A percentile compares a stretch with the other conserved stretches of the same genome.
phyloP scores from a whole-genome alignment of 2,329 filamentous ascomycete species.

The Fusarium scirpi region DNA sequence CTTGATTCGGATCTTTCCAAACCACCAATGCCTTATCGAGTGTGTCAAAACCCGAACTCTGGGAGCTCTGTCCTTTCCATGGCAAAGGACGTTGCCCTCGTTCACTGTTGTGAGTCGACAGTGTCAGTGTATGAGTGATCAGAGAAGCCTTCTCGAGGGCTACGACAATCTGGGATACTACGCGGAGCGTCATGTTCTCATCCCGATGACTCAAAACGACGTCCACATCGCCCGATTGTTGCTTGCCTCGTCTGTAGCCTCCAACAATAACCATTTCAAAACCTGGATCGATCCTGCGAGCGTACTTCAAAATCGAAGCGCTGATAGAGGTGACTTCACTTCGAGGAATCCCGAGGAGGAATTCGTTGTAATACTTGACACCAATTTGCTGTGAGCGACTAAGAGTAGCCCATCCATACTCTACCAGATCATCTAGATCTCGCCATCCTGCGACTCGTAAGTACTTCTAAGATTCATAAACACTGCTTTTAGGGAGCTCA shows the following conservation, averaged over 20 bases:
- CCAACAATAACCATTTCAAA: constrained; percentile 76
- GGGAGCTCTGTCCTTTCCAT: constrained; percentile 60
- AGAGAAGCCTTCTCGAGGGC: constrained; percentile 75
- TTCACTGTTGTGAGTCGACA: constrained; percentile 77
- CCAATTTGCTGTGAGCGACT: constrained; percentile 91
- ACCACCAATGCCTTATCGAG: constrained; percentile 93
- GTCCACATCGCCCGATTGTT: constrained; percentile 83
- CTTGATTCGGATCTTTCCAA: constrained; percentile 70
- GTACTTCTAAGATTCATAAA: background rate
- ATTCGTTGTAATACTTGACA: constrained; percentile 92
- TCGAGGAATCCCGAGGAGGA: constrained; percentile 77
- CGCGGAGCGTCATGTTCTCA: constrained; percentile 72
- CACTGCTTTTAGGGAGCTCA: constrained; percentile 17
- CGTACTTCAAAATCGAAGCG: constrained; percentile 72
- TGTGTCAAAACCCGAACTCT: constrained; percentile 79
- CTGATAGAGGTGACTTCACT: constrained; percentile 79
- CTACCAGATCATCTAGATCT: constrained; percentile 86
- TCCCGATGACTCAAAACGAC: constrained; percentile 85
- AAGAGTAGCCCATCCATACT: constrained; percentile 81
- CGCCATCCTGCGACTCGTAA: constrained; percentile 70
- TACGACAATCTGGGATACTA: constrained; percentile 78
- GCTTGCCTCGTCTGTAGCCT: constrained; percentile 84
- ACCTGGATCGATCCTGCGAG: constrained; percentile 69
- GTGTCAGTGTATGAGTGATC: constrained; percentile 84
- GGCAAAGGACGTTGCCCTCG: constrained; percentile 73